Base-by-base conservation (phyloP, 306 rosid species). In the Datisca glomerata region DNA sequence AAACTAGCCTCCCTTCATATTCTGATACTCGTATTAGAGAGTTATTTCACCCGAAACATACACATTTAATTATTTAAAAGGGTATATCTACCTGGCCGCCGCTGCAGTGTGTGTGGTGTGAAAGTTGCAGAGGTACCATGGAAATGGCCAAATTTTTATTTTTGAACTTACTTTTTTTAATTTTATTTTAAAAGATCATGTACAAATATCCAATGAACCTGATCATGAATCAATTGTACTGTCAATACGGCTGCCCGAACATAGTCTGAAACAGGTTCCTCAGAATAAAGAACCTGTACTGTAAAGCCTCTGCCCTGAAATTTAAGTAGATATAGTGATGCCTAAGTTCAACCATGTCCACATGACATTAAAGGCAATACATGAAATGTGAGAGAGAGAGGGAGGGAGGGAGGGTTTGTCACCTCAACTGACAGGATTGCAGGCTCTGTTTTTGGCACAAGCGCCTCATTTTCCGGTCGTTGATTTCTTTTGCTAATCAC, bases 351-450 rank as follows among this genome's bases (percentile, higher is more conserved):
- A 38, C 11, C 24, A 24, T 25, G 16, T 21, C 46, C 17, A 53
- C 25, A 17, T 17, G 25, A 47, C 31, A 61, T 48, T 25, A 43
- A 23, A 40, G 21, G 32, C 42, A 63, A 23, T 8, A 43, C 34
- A 42, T 24, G 28, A 40, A 27, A 4, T 12, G 12, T 31, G 38
- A 46, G 21, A 22, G 44, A 18, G 47, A 21, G 25, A 44, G 31
- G 15, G 36, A 23, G 18, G 2, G 27, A 43, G 2, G 39, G 17
- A 47, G 22, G 18, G 31, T 36, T 41, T 31, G 23, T 44, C 43
- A 79, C 96, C 89, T 87, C 96, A 20, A 87, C 96, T 18, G 96
- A 87, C 49, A 87, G 70, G 64, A 82, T 73, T 31, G 85, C 78
- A 24, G 96, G 94, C 24, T 82, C 87, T 63, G 29, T 49, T 55